Conservation (phyloP, 2,329 filamentous ascomycete genomes). For the Claviceps maximensis region DNA sequence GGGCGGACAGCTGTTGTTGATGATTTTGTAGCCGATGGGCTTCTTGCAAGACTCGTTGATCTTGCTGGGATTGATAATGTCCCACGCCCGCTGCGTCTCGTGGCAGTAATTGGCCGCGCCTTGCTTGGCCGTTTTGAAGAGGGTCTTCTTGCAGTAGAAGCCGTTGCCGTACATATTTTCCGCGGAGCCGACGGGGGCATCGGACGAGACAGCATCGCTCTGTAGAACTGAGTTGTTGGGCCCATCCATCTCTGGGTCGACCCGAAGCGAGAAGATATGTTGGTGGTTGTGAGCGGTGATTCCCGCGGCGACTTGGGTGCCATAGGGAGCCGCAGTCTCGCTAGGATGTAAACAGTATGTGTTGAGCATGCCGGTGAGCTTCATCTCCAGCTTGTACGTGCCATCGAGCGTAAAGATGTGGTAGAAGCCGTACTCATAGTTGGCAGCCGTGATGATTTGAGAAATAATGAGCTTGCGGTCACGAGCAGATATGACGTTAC, state of each 20-base stretch:
- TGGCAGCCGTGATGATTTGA: slow-evolving; percentile 51
- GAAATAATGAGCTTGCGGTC: slow-evolving; percentile 48
- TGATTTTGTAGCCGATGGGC: slow-evolving; percentile 33
- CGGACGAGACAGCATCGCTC: slow-evolving; percentile 50
- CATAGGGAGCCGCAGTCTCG: slow-evolving; percentile 31
- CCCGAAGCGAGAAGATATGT: slow-evolving; percentile 53
- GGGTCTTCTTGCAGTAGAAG: slow-evolving; percentile 35
- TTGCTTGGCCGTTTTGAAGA: slow-evolving; percentile 12
- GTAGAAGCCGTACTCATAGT: slow-evolving; percentile 45
- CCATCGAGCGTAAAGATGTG: slow-evolving; percentile 38
- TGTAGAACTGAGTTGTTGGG: slow-evolving; percentile 52
- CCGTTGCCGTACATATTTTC: slow-evolving; percentile 67
- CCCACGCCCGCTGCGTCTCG: slow-evolving; percentile 15
- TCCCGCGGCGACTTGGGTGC: slow-evolving; percentile 50
- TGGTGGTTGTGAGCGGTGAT: slow-evolving; percentile 56
- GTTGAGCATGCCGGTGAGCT: slow-evolving; percentile 37
- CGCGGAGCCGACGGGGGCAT: slow-evolving; percentile 48
- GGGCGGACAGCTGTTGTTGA: slow-evolving; percentile 31
- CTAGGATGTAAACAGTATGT: slow-evolving; percentile 27
- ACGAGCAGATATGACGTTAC: slow-evolving; percentile 42
- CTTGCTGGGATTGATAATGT: slow-evolving; percentile 29
- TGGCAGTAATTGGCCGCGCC: slow-evolving; percentile 13
- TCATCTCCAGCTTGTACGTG: slow-evolving; percentile 47
- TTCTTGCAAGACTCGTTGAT: slow-evolving; percentile 27
- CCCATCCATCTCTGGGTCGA: slow-evolving; percentile 53